Base-by-base conservation (phyloP, 208 protist genomes). In the Giardia muris region DNA sequence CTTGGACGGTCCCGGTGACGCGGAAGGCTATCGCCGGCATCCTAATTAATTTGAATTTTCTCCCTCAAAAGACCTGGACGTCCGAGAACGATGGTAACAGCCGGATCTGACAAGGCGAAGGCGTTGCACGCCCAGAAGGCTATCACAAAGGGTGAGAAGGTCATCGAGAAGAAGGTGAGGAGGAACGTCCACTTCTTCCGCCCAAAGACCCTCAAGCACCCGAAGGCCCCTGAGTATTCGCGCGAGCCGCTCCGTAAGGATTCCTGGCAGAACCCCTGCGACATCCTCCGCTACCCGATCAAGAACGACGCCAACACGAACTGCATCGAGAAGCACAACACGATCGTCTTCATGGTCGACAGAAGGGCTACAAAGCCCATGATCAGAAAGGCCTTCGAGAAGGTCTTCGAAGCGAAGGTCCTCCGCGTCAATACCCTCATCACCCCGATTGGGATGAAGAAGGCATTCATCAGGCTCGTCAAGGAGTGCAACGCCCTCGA, bases 251-350 rank as follows among this genome's bases (percentile, higher is more conserved):
- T 90, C 19, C 0, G 10, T 22, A 88, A 90, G 3, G 76, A 43
- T 43, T 0, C n/a, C 45, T 86, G 46, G 47, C 48, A 96, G 19
- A 94, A 95, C 93, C 93, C 96, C 87, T 99, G 97, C 95, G 92
- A 94, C 92, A 94, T 99, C 93, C 96, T 99, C 93, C 96, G 97
- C 94, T 97, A 97, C 96, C 98, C 98, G 46, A 94, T 99, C 90
- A 98, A 96, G 46, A 98, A 98, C 43, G 98, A 99, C 94, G 97
- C 97, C 94, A 97, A 98, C 88, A 98, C 98, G 96, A 98, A 99
- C 96, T 98, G 98, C 96, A 98, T 99, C 93, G 98, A 99, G 96
- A 97, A 98, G 93, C 97, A 98, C 95, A 99, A 99, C 97, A 99
- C 98, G 46, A 95, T 99, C 67, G 98, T 98, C 93, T 99, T 99